Evolutionary conservation across 495 filamentous ascomycete genomes (phyloP).

Genomic region (Pseudoneurospora amorphoporcata): DNA sequence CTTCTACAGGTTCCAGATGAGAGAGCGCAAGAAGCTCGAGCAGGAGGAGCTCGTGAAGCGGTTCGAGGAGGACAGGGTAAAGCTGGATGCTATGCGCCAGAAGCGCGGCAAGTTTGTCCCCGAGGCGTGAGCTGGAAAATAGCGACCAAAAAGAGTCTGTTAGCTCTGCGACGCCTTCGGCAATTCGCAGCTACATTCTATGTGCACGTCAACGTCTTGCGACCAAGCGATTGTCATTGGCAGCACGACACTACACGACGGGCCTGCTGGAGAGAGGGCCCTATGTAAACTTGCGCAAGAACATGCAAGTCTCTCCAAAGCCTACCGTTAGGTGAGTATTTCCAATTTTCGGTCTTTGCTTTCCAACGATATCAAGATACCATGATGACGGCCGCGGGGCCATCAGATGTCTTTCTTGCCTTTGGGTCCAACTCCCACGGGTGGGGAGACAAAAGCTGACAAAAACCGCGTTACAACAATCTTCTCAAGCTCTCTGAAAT

Average conservation of each 20-base stretch:
- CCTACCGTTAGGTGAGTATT: neutral
- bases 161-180: neutral
- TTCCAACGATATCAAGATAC: conserved; percentile 5
- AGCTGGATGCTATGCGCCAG: conserved; percentile 49
- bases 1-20: conserved; percentile 89
- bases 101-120: conserved; percentile 49
- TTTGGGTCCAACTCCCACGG: conserved; percentile 14
- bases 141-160: neutral
- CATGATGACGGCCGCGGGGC: conserved; percentile 47
- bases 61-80: conserved; percentile 56
- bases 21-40: conserved; percentile 79
- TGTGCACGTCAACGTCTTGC: neutral
- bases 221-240: neutral
- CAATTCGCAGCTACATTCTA: neutral
- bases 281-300: neutral
- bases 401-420: conserved; percentile 31
- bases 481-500: conserved; percentile 42
- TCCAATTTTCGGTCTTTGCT: neutral
- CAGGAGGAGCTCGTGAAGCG: conserved; percentile 55
- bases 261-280: neutral
- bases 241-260: neutral
- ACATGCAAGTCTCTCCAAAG: neutral
- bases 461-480: conserved; percentile 40
- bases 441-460: conserved; percentile 26
- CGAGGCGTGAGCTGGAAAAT: conserved; percentile 27